phyloP scores from a whole-genome alignment of 2,329 filamentous ascomycete species.

The Aspergillus awamori region DNA sequence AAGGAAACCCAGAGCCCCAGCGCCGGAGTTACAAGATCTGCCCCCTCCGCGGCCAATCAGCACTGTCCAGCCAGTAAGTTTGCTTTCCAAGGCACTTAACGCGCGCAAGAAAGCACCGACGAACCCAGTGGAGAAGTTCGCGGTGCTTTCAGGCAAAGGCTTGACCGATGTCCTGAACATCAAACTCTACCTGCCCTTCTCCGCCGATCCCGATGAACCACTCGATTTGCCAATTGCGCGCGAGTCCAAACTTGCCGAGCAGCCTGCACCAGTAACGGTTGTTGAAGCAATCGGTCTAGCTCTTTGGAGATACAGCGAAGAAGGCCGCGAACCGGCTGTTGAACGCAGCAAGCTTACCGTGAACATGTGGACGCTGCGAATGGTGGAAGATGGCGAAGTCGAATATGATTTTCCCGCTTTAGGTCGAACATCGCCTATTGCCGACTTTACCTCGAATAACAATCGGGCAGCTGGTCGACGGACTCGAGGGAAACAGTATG shows the following conservation, averaged over 20 bases:
- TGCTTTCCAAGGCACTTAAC: conserved; percentile 61
- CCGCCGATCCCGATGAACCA: conserved; percentile 57
- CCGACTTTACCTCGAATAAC: conserved; percentile 69
- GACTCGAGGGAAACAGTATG: conserved; percentile 65
- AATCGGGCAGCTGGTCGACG: conserved; percentile 60
- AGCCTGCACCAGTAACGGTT: conserved; percentile 56
- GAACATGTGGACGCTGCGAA: conserved; percentile 67
- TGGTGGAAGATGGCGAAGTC: conserved; percentile 69
- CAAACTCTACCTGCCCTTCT: conserved; percentile 65
- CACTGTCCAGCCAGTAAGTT: conserved; percentile 58
- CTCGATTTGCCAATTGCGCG: conserved; percentile 61
- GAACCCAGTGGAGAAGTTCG: conserved; percentile 65
- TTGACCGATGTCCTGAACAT: conserved; percentile 63
- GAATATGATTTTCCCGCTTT: conserved; percentile 68
- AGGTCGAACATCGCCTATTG: conserved; percentile 58
- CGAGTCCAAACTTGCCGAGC: conserved; percentile 56
- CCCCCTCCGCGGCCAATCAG: conserved; percentile 65
- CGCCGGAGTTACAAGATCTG: conserved; percentile 58
- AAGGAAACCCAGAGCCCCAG: conserved; percentile 52
- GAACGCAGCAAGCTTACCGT: conserved; percentile 58
- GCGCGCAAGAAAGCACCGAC: conserved; percentile 59
- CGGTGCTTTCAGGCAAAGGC: conserved; percentile 62
- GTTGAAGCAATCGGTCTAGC: conserved; percentile 65
- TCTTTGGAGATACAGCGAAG: conserved; percentile 64
- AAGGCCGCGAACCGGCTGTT: conserved; percentile 58